Evolutionary conservation across 176 grass and related monocot genomes (phyloP).

Genomic region (Tillandsia leiboldiana): DNA sequence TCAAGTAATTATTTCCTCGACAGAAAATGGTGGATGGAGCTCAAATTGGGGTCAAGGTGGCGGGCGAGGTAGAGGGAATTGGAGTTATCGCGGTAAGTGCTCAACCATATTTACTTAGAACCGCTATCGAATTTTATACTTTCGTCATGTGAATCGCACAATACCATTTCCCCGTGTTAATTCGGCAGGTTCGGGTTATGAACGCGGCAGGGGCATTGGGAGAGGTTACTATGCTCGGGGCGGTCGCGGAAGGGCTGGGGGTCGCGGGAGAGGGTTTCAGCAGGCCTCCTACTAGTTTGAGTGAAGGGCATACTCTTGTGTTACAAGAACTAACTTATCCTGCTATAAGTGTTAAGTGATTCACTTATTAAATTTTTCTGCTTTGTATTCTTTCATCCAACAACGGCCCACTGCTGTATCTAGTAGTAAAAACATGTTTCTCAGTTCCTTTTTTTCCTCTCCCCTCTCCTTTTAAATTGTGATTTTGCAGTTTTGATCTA

Average conservation of each 20-base stretch:
- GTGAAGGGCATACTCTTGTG: neutral
- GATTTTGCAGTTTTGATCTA: no score
- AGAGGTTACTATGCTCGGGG: constrained; percentile 43
- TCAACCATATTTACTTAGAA: neutral
- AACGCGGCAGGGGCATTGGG: constrained; percentile 32
- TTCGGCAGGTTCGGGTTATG: constrained; percentile 21
- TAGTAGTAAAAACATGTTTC: no score
- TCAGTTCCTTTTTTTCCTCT: no score
- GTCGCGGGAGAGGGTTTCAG: constrained; percentile 32
- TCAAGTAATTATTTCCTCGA: constrained; percentile 12
- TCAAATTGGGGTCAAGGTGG: constrained; percentile 37
- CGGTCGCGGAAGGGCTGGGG: constrained; percentile 32
- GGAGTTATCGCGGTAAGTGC: constrained; percentile 38
- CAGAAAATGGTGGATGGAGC: constrained; percentile 77
- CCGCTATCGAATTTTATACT: neutral
- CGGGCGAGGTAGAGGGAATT: constrained; percentile 54
- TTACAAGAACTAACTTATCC: no score
- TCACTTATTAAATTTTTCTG: no score
- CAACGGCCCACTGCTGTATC: no score
- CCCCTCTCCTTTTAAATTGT: no score
- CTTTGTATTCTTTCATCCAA: no score
- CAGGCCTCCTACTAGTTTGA: neutral
- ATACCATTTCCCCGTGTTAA: neutral
- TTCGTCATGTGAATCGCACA: neutral
- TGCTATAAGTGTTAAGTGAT: no score